Evolutionary conservation across 345 rosid species (phyloP), one percentile per base, ranked within the genome.

Genomic region (Corchorus capsularis): DNA sequence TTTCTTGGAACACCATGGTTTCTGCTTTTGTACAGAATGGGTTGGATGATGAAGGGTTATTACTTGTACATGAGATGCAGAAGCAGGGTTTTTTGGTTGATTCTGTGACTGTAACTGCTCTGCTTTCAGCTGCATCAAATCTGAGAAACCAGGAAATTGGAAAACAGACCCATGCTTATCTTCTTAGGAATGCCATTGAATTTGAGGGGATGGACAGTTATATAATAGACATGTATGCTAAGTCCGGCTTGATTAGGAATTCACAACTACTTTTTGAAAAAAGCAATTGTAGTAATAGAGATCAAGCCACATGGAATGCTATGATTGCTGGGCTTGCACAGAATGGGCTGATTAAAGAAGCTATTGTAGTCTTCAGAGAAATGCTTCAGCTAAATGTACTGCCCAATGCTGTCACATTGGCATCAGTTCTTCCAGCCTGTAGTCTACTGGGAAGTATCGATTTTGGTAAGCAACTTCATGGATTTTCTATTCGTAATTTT

Each of bases 301-400:
- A 94, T 86, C 94, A 87, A 73, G 94, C 96, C 76, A 91, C 91
- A 27, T 94, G 97, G 97, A 94, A 94, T 79, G 85, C 97, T 55
- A 90, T 92, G 93, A 81, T 94, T 80, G 86, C 93, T 63, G 98
- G 98, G 52, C 93, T 86, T 82, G 84, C 92, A 0, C 97, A 91
- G 78, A 89, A 91, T 74, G 93, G 88, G 64, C 81, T 84, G 77
- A 69, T 78, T 49, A 88, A 86, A 69, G 93, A 92, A 75, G 89
- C 91, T 16, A 87, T 92, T 72, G 63, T 45, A 71, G 83, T 84
- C 46, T 83, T 91, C 52, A 82, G 79, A 66, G 78, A 82, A 78
- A 92, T 94, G 98, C 76, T 91, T 75, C 90, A 82, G 82, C 83
- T 84, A 79, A 84, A 76, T 76, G 73, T 89, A 4, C 74, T 35